Evolutionary conservation across 1,284 basidiomycete species (phyloP), one percentile per base, ranked within the genome.

Genomic region (Marasmius sp.): DNA sequence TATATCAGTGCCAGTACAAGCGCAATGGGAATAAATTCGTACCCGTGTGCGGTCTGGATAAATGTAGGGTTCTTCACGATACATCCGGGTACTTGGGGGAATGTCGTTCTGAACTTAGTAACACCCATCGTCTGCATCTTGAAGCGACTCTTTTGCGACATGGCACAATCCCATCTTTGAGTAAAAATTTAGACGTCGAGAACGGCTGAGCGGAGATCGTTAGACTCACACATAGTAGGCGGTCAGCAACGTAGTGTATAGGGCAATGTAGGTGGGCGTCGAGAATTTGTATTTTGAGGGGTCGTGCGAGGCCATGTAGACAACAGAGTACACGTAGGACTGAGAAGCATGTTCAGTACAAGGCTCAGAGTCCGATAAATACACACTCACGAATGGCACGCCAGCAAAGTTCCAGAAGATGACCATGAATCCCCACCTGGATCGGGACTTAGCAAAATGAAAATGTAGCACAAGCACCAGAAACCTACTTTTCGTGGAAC

Each of bases 401-500:
- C 97, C 97, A 27, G 97, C 94, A 75, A 98, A 92, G 79, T 99
- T 99, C 94, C 94, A 97, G 81, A 97, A 97, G 73, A 95, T 96
- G 67, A 96, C 89, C 85, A 97, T 90, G 81, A 94, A 96, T 51
- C 94, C 94, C 87, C 91, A 90, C 71, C 84, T 85, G 43, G 45
- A 50, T 55, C 10, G 20, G 67, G 56, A 68, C 66, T 49, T 34
- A 58, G 33, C 20, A 43, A 41, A 48, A 16, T 16, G n/a, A 22
- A 6, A n/a, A 48, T 39, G 41, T 14, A 49, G 20, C 12, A 20
- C 12, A 27, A 22, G 37, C 14, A n/a, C n/a, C 11, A n/a, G 54
- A 38, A 37, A 20, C 73, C 58, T 79, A 93, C 84, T 98, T 98
- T 74, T 98, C 95, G 71, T 96, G 93, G 79, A 89, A 96, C 94